Percentiles rank a stretch among this genome's conserved stretches.
phyloP scores from a whole-genome alignment of 2,329 filamentous ascomycete genomes.

The Polychaeton citri region DNA sequence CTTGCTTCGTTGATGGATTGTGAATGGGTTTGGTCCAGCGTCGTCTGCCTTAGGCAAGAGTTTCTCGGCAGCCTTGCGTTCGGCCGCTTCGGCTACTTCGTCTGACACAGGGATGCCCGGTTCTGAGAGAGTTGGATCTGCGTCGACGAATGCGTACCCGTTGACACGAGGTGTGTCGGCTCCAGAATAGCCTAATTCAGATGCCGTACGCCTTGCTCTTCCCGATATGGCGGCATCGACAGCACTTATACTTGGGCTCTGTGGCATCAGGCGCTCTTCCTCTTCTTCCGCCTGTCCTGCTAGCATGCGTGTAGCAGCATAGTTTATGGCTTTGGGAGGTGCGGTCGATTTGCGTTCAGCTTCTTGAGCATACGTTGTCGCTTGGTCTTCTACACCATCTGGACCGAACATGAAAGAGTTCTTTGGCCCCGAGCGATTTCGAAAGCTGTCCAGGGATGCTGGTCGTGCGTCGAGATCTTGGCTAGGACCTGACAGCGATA shows the following conservation, averaged over 20 bases:
- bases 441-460: conserved; percentile 65
- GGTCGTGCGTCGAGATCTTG: conserved; percentile 55
- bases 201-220: conserved; percentile 47
- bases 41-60: conserved; percentile 35
- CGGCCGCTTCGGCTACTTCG: conserved; percentile 19
- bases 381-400: conserved; percentile 45
- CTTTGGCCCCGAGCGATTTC: conserved; percentile 43
- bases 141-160: conserved; percentile 88
- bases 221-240: conserved; percentile 75
- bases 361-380: conserved; percentile 49
- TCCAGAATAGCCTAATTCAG: conserved; percentile 47
- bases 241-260: conserved; percentile 73
- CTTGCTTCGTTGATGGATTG: conserved; percentile 57
- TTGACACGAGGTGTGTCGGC: conserved; percentile 81
- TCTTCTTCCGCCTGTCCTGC: conserved; percentile 8
- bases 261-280: conserved; percentile 34
- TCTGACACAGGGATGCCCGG: conserved; percentile 31
- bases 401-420: conserved; percentile 83
- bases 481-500: conserved; percentile 31
- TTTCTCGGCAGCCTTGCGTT: conserved; percentile 24
- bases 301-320: conserved; percentile 60
- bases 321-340: conserved; percentile 62
- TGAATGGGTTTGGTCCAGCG: conserved; percentile 61
- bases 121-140: conserved; percentile 48
- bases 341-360: conserved; percentile 60